Conservation (phyloP, 805 yeast species). For the Pichia occidentalis region DNA sequence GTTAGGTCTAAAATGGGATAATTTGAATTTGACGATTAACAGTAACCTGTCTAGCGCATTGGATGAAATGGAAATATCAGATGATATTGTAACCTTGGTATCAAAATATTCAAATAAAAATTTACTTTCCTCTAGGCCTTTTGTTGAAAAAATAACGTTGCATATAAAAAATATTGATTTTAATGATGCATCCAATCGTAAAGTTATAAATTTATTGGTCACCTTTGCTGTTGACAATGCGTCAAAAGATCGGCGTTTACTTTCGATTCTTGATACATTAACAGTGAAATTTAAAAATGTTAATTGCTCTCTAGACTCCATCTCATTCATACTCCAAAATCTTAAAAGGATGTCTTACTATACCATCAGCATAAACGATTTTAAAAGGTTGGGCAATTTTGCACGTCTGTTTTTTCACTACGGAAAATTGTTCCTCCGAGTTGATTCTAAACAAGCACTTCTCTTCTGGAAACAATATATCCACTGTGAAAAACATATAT, state of each 20-base stretch:
- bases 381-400: slow-evolving; percentile 39
- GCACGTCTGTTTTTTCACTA: slow-evolving; percentile 40
- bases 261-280: slow-evolving; percentile 19
- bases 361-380: slow-evolving; percentile 9
- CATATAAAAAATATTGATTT: slow-evolving; percentile 7
- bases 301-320: slow-evolving; percentile 2
- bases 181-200: slow-evolving; percentile 6
- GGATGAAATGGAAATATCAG: slow-evolving; percentile 1
- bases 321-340: slow-evolving; percentile 17
- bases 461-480: slow-evolving; percentile 25
- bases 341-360: neutral
- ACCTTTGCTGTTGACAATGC: neutral
- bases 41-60: neutral
- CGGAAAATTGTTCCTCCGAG: slow-evolving; percentile 25
- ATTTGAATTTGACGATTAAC: neutral
- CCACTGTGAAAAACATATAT: slow-evolving; percentile 28
- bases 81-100: neutral
- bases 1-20: slow-evolving; percentile 4
- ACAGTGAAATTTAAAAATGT: slow-evolving; percentile 18
- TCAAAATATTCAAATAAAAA: neutral
- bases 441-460: slow-evolving; percentile 12
- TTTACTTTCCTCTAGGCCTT: neutral
- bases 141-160: neutral
- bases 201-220: neutral
- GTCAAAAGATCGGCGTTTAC: too few species aligned